Conservation (phyloP, 2,329 filamentous ascomycete species). For the Claviceps sp. region DNA sequence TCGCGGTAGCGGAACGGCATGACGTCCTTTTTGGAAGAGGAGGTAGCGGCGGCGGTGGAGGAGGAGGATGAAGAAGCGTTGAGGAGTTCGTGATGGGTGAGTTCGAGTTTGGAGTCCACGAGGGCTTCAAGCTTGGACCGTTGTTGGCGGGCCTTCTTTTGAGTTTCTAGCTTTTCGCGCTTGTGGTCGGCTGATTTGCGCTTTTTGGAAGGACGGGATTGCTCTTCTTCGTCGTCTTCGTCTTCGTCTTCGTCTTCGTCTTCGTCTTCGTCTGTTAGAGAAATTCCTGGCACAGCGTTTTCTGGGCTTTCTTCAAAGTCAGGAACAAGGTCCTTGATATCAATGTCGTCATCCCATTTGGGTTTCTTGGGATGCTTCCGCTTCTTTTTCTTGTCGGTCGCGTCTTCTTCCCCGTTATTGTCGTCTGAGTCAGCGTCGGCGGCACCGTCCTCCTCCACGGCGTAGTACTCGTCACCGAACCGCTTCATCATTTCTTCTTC, state of each 20-base stretch:
- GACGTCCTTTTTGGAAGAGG: slow-evolving; percentile 25
- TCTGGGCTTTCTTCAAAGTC: slow-evolving; percentile 60
- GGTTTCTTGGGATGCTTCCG: slow-evolving; percentile 40
- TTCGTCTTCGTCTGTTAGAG: slow-evolving; percentile 32
- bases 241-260: slow-evolving; percentile 20
- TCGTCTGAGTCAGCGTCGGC: slow-evolving; percentile 47
- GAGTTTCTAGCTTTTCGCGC: slow-evolving; percentile 40
- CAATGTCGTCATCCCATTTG: slow-evolving; percentile 91
- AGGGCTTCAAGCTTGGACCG: slow-evolving; percentile 74
- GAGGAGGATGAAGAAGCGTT: slow-evolving; percentile 16
- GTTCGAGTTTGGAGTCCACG: slow-evolving; percentile 67
- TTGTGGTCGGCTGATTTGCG: slow-evolving; percentile 49
- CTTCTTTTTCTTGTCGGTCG: slow-evolving; percentile 36
- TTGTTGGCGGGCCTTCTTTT: slow-evolving; percentile 67
- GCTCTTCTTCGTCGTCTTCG: slow-evolving; percentile 28
- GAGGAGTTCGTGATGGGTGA: slow-evolving; percentile 52
- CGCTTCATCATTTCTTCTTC: slow-evolving; percentile 77
- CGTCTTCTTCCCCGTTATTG: slow-evolving; percentile 8
- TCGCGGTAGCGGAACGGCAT: slow-evolving; percentile 77
- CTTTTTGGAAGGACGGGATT: slow-evolving; percentile 38
- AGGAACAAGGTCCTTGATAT: slow-evolving; percentile 83
- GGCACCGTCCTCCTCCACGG: slow-evolving; percentile 43
- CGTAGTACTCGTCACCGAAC: slow-evolving; percentile 89
- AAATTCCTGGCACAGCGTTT: slow-evolving; percentile 32
- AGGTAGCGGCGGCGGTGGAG: neutral